A percentile compares a stretch with the other conserved stretches of the same genome.
Conservation (phyloP, 805 yeast genomes). For the Yarrowia bubula region DNA sequence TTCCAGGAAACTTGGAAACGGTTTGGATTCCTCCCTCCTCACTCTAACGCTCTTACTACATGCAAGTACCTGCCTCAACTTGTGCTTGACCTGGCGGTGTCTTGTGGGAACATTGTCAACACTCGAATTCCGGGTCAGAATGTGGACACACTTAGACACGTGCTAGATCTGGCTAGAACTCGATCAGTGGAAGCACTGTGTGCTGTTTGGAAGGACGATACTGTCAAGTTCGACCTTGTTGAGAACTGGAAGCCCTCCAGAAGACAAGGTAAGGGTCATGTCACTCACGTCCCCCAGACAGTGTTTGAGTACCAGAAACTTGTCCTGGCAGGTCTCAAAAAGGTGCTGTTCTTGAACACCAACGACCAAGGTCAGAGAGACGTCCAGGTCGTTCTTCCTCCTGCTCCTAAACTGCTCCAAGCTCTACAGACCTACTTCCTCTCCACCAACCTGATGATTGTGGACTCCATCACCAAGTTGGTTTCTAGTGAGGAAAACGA, state of each 20-base stretch:
- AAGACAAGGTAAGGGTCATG: slow-evolving; percentile 2
- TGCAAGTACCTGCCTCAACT: slow-evolving; percentile 52
- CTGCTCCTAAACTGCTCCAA: slow-evolving; percentile 38
- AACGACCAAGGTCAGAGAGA: slow-evolving; percentile 21
- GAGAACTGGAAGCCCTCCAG: slow-evolving; percentile 43
- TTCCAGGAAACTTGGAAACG: slow-evolving; percentile 30
- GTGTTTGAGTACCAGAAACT: slow-evolving; percentile 44
- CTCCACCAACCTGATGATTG: slow-evolving; percentile 19
- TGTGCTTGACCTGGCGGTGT: slow-evolving; percentile 45
- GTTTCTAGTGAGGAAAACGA: neutral
- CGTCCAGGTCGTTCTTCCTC: slow-evolving; percentile 37
- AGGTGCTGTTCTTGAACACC: slow-evolving; percentile 27
- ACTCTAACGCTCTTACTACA: slow-evolving; percentile 61
- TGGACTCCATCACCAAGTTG: neutral
- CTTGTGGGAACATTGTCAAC: slow-evolving; percentile 47
- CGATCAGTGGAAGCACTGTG: slow-evolving; percentile 50
- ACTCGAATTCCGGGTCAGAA: slow-evolving; percentile 44
- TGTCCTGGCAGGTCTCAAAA: slow-evolving; percentile 39
- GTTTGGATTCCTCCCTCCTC: slow-evolving; percentile 63
- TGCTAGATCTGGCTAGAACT: slow-evolving; percentile 44
- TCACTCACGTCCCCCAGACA: slow-evolving; percentile 37
- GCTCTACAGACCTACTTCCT: slow-evolving; percentile 37
- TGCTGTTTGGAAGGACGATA: slow-evolving; percentile 52
- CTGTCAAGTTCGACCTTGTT: slow-evolving; percentile 40
- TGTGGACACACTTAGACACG: slow-evolving; percentile 42